Evolutionary conservation across 164 flowering plant species (phyloP).

Genomic region (Liriodendron chinense): DNA sequence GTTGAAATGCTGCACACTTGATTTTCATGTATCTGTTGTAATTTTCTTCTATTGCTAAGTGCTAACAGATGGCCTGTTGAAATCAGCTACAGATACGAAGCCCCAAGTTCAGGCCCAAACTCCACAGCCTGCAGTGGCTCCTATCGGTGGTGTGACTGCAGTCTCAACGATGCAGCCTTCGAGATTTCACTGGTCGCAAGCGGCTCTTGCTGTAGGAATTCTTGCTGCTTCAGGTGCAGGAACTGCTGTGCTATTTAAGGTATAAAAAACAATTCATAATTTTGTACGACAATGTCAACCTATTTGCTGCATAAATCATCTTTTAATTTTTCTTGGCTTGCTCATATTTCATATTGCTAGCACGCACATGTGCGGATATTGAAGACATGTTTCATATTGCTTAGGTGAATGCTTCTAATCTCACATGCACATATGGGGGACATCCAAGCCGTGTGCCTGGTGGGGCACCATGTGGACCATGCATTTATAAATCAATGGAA

Average conservation of each 20-base stretch:
- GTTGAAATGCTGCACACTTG: no score
- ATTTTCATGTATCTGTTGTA: neutral
- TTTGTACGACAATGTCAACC: neutral
- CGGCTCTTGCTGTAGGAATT: constrained; percentile 66
- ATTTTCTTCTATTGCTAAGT: constrained; percentile 7
- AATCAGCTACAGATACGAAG: constrained; percentile 43
- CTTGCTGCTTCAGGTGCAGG: constrained; percentile 92
- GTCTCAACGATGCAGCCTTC: constrained; percentile 26
- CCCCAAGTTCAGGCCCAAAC: constrained; percentile 44
- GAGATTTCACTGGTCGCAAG: constrained; percentile 82
- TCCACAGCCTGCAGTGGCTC: constrained; percentile 55
- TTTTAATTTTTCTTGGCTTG: neutral
- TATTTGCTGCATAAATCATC: neutral
- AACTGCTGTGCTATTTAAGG: constrained; percentile 78
- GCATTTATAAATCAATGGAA: neutral
- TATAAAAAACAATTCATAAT: constrained; percentile 19
- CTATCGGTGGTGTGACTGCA: constrained; percentile 39
- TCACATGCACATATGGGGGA: neutral
- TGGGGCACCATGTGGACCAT: neutral
- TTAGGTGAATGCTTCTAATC: no score
- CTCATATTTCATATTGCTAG: neutral
- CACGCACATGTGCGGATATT: no score
- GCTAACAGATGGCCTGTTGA: constrained; percentile 48
- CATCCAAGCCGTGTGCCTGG: neutral
- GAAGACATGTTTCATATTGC: no score